Evolutionary conservation across 345 rosid genomes (phyloP), one percentile per base, ranked within the genome.

Genomic region (Pugionium dolabratum): DNA sequence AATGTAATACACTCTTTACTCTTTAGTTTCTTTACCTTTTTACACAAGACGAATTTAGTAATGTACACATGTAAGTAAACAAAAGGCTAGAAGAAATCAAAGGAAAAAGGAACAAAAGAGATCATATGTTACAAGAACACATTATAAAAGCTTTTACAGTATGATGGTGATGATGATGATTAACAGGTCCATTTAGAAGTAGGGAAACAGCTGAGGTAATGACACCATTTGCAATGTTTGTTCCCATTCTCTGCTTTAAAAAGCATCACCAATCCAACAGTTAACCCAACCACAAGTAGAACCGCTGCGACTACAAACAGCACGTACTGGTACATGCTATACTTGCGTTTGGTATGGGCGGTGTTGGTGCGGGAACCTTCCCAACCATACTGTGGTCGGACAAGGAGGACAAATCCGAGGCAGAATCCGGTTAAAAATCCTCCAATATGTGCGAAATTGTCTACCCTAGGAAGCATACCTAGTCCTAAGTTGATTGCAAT

Each of bases 201-300:
- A 33, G 96, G 97, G 62, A 91, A 87, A 34, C 97, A 91, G 72
- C 86, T 85, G 10, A 95, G 82, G 78, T 84, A 82, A 75, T 95
- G 99, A 86, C 99, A 95, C 99, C 99, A 91, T 71, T 89, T 87
- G 88, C 99, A 95, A 71, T 79, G 89, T 2, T 88, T 74, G 69
- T 89, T 88, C 51, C 86, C 97, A 43, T 86, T 85, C 80, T 80
- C 91, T 63, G 93, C 96, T 76, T 75, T 82, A 67, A 94, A 86
- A 73, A 94, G 82, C 95, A 87, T 83, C 47, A 85, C 89, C 77
- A 82, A 61, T 50, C 87, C 97, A 42, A 86, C 75, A 0, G 83
- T 88, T 80, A 88, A 87, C 77, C 93, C 95, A 9, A 36, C 78
- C 55, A 87, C 58, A 18, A 95, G 84, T 29, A 91, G 30, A 51